phyloP scores from a whole-genome alignment of 2,329 filamentous ascomycete genomes.

The Ambrosiella xylebori region DNA sequence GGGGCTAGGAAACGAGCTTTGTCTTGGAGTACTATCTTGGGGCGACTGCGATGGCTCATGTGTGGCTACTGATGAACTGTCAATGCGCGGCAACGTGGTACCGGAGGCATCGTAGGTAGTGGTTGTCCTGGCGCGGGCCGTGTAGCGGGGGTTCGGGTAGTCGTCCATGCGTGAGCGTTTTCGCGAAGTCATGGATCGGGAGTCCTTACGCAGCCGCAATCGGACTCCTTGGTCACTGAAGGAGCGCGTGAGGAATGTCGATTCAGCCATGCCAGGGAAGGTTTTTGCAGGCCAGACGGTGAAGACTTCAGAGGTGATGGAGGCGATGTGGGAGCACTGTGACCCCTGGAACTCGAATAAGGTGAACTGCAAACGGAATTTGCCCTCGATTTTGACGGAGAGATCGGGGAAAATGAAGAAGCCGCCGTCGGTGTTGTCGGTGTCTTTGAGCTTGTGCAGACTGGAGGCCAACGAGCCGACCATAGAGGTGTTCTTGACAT shows the following conservation, averaged over 20 bases:
- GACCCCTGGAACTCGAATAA: constrained; percentile 40
- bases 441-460: constrained; percentile 64
- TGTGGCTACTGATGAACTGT: constrained; percentile 5
- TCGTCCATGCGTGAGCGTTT: constrained; percentile 22
- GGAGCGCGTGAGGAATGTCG: constrained; percentile 60
- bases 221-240: constrained; percentile 81
- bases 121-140: constrained; percentile 10
- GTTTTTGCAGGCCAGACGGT: constrained; percentile 47
- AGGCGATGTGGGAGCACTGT: constrained; percentile 20
- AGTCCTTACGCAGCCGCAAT: constrained; percentile 67
- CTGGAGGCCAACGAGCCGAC: constrained; percentile 65
- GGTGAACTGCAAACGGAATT: constrained; percentile 57
- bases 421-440: constrained; percentile 58
- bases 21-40: constrained; percentile 12
- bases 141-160: constrained; percentile 8
- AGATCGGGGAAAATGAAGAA: constrained; percentile 89
- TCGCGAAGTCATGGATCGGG: constrained; percentile 37
- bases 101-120: constrained; percentile 10
- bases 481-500: constrained; percentile 31
- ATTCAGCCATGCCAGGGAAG: constrained; percentile 66
- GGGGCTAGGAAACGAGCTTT: constrained; percentile 7
- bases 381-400: constrained; percentile 58
- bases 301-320: constrained; percentile 47
- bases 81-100: constrained; percentile 8
- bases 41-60: constrained; percentile 11